These are phyloP conservation scores for Aspergillus transmontanensis DNA, from an alignment of 2,329 filamentous ascomycete genomes.

Conservation along the genomic window DNA sequence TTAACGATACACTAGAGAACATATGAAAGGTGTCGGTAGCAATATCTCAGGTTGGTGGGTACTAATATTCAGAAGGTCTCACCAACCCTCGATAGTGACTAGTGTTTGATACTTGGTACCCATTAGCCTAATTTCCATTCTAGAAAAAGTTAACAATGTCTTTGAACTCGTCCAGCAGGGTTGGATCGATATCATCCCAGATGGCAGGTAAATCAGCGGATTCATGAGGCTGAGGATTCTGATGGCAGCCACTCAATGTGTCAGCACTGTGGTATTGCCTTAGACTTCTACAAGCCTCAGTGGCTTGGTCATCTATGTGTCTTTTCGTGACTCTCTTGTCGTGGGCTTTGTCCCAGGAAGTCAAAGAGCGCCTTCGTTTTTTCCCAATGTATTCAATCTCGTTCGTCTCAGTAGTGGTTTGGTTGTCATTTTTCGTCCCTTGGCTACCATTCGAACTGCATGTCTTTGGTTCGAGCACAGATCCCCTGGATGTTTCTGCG, in stretches of 20 bases:
- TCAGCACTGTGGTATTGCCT: background rate
- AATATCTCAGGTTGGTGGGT: background rate
- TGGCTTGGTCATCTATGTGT: background rate
- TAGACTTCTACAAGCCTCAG: background rate
- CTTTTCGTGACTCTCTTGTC: background rate
- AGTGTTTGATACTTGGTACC: background rate
- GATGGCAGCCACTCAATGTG: background rate
- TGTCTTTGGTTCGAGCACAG: background rate
- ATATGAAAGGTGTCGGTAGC: background rate
- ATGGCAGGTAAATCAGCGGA: background rate
- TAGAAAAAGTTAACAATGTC: slow-evolving; percentile 44
- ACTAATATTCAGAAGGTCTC: background rate
- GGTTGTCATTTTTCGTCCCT: background rate
- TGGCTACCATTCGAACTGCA: background rate
- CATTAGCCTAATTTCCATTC: background rate
- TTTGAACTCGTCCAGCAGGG: slow-evolving; percentile 44
- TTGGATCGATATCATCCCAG: slow-evolving; percentile 43
- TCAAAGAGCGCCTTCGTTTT: background rate
- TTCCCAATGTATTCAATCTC: background rate
- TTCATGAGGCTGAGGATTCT: background rate
- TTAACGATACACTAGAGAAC: background rate
- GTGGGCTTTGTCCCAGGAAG: background rate
- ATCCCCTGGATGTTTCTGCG: background rate
- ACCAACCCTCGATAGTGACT: background rate
- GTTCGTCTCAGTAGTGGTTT: background rate